phyloP scores from a whole-genome alignment of 1,284 basidiomycete genomes.

The Rhodotorula sp. region DNA sequence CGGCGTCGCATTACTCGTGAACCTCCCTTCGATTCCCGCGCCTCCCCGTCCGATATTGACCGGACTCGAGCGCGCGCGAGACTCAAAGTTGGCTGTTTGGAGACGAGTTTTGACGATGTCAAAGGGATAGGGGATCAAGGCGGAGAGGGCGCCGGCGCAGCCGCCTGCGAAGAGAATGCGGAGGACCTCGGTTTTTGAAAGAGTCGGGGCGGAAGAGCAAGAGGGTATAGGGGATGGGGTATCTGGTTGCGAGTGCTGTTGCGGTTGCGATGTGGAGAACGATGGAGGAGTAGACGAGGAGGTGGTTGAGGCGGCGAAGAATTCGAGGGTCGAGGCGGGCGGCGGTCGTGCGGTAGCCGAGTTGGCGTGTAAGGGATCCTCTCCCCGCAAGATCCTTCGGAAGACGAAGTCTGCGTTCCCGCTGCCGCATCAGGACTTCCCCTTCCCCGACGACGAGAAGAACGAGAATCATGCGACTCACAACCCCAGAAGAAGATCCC shows the following conservation, averaged over 20 bases:
- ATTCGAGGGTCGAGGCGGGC: neutral
- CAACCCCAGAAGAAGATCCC: slow-evolving; percentile 46
- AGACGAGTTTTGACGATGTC: slow-evolving; percentile 46
- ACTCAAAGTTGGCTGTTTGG: slow-evolving; percentile 37
- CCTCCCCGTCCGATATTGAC: neutral
- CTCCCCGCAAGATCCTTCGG: slow-evolving; percentile 39
- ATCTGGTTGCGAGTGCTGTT: neutral
- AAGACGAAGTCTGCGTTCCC: slow-evolving; percentile 38
- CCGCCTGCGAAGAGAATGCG: slow-evolving; percentile 44
- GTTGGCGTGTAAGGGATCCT: slow-evolving; percentile 31
- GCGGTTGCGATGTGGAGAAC: neutral
- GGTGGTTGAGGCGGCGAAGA: slow-evolving; percentile 8
- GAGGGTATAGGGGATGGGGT: neutral
- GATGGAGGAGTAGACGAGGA: neutral
- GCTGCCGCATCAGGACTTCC: neutral
- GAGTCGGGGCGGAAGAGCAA: neutral
- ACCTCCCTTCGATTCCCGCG: neutral
- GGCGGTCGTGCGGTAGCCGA: neutral
- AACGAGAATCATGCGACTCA: slow-evolving; percentile 20
- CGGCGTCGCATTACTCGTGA: slow-evolving; percentile 19
- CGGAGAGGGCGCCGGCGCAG: slow-evolving; percentile 42
- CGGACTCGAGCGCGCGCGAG: slow-evolving; percentile 16
- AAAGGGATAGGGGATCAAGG: slow-evolving; percentile 46
- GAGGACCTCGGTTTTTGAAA: slow-evolving; percentile 39
- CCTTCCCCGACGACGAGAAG: neutral